Conservation (phyloP, 345 rosid species). For the Salix exigua region DNA sequence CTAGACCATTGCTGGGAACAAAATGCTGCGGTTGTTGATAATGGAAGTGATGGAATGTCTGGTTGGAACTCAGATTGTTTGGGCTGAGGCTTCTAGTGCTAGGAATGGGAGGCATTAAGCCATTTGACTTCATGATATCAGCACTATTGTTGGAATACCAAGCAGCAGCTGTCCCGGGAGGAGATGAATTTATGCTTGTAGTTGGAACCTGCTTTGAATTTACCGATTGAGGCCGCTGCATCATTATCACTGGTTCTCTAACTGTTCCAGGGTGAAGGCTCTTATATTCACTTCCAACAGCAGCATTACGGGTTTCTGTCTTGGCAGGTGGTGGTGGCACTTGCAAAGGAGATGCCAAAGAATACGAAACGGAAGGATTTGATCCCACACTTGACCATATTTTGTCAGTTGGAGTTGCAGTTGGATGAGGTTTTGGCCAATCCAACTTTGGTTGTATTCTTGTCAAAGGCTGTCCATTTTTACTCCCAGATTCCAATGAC, state of each 20-base stretch:
- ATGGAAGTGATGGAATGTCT: conserved; percentile 53
- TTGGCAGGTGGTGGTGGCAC: conserved; percentile 45
- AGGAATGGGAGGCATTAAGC: conserved; percentile 42
- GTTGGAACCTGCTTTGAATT: conserved; percentile 46
- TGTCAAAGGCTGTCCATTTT: conserved; percentile 51
- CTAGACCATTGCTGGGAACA: conserved; percentile 33
- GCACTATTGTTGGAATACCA: conserved; percentile 47
- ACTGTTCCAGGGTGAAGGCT: conserved; percentile 42
- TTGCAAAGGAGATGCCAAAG: conserved; percentile 55
- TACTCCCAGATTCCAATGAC: conserved; percentile 35
- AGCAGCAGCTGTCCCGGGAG: conserved; percentile 47
- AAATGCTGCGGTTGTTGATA: conserved; percentile 56
- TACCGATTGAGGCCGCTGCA: conserved; percentile 66
- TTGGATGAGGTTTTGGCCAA: conserved; percentile 60
- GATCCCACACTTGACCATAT: conserved; percentile 51
- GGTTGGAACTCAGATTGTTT: conserved; percentile 41
- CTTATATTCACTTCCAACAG: conserved; percentile 53
- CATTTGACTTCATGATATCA: conserved; percentile 57
- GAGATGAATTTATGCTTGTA: conserved; percentile 43
- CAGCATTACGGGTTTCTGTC: conserved; percentile 44
- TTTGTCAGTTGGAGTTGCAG: conserved; percentile 44
- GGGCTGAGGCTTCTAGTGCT: conserved; percentile 40
- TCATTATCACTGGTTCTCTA: conserved; percentile 60
- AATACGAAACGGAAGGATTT: conserved; percentile 42
- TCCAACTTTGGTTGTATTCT: conserved; percentile 54